A percentile compares a stretch with the other conserved stretches of the same genome.
phyloP scores from a whole-genome alignment of 192 early-diverging fungal genomes.

The Spizellomyces punctatus region DNA sequence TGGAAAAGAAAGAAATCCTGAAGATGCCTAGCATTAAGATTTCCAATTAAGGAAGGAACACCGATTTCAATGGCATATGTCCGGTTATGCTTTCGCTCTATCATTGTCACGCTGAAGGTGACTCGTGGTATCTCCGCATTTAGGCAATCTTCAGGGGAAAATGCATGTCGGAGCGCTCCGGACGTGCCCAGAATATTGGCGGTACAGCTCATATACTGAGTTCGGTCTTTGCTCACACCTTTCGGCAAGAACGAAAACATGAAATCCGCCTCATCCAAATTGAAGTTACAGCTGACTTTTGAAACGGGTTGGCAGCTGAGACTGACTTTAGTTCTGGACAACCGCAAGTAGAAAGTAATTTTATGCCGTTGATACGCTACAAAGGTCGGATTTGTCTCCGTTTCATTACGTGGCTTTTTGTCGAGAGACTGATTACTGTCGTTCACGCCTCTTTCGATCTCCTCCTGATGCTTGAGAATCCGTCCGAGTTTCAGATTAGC shows the following conservation, averaged over 20 bases:
- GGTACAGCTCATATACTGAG: constrained; percentile 52
- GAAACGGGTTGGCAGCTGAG: constrained; percentile 74
- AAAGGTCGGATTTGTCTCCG: background rate
- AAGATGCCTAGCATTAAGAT: constrained; percentile 69
- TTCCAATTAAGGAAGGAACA: constrained; percentile 52
- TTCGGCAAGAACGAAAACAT: constrained; percentile 47
- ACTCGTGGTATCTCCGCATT: constrained; percentile 63
- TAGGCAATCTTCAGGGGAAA: constrained; percentile 77
- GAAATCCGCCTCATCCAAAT: constrained; percentile 72
- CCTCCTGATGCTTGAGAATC: constrained; percentile 33
- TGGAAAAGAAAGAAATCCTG: constrained; percentile 75
- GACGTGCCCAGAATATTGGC: constrained; percentile 62
- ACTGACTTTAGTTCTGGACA: constrained; percentile 69
- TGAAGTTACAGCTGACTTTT: constrained; percentile 69
- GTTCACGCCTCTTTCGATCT: constrained; percentile 3
- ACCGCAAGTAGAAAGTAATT: constrained; percentile 57
- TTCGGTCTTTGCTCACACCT: background rate
- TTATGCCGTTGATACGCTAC: constrained; percentile 43
- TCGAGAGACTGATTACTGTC: background rate
- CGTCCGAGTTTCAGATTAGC: constrained; percentile 60
- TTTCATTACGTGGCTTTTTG: background rate
- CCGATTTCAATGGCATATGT: constrained; percentile 59
- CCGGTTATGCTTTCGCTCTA: constrained; percentile 47
- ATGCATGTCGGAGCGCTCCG: constrained; percentile 67
- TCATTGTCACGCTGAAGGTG: constrained; percentile 60